These are phyloP conservation scores for Xylaria venustula DNA, from an alignment of 495 filamentous ascomycete genomes.

Conservation along the genomic window DNA sequence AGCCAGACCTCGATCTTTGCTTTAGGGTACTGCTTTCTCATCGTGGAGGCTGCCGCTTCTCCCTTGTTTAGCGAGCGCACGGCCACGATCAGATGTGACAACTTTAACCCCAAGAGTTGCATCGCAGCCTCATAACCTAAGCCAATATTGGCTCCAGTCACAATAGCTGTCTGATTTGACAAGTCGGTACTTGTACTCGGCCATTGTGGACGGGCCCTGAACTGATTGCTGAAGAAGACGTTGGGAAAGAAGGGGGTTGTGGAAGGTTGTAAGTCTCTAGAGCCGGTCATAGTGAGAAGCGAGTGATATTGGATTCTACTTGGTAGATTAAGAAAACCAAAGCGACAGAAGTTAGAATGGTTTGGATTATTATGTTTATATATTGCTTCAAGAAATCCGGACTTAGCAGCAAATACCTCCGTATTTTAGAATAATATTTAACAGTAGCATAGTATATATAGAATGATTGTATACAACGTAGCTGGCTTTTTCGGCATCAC, in stretches of 20 bases:
- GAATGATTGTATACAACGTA: background rate
- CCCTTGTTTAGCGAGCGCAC: slow-evolving; percentile 53
- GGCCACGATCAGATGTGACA: slow-evolving; percentile 52
- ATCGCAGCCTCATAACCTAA: slow-evolving; percentile 48
- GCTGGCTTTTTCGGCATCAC: background rate
- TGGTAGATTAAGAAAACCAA: background rate
- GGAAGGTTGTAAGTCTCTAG: slow-evolving; percentile 5
- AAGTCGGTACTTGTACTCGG: slow-evolving; percentile 27
- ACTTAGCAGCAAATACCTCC: no score
- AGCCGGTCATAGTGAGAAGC: slow-evolving; percentile 10
- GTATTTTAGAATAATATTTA: no score
- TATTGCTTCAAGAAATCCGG: no score
- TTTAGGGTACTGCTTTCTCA: slow-evolving; percentile 32
- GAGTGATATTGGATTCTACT: background rate
- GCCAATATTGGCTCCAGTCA: slow-evolving; percentile 55
- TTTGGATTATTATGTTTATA: background rate
- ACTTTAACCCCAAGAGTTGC: slow-evolving; percentile 46
- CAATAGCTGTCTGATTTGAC: slow-evolving; percentile 44
- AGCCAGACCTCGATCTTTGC: slow-evolving; percentile 54
- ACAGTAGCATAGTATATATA: no score
- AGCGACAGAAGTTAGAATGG: background rate
- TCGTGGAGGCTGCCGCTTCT: slow-evolving; percentile 36
- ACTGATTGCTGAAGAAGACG: slow-evolving; percentile 32
- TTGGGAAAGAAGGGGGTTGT: slow-evolving; percentile 7
- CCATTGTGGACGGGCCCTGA: slow-evolving; percentile 26